A percentile compares a stretch with the other conserved stretches of the same genome.
These are phyloP conservation scores for Ciborinia camelliae DNA, from an alignment of 2,329 filamentous ascomycete genomes.

Conservation along the genomic window DNA sequence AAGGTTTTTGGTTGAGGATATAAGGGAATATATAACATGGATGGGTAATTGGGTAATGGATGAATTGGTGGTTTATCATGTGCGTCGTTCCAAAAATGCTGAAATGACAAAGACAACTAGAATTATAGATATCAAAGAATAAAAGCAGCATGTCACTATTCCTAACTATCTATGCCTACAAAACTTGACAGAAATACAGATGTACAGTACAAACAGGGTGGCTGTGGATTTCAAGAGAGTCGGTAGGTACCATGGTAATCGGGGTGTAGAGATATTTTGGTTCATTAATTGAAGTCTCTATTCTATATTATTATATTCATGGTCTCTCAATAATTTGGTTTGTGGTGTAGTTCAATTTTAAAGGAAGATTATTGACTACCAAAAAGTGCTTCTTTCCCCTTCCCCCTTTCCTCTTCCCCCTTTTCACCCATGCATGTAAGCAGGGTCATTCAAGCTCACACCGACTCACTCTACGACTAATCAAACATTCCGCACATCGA, in stretches of 20 bases:
- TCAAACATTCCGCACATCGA: background rate
- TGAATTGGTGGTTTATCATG: too few relatives aligned
- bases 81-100: too few relatives aligned
- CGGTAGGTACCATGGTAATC: too few relatives aligned
- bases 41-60: conserved; percentile 1
- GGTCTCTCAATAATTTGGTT: background rate
- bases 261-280: background rate
- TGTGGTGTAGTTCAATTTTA: background rate
- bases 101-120: too few relatives aligned
- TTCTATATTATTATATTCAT: background rate
- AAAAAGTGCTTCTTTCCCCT: background rate
- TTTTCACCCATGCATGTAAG: background rate
- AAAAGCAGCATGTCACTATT: conserved; percentile 19
- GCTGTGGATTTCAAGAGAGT: conserved; percentile 13
- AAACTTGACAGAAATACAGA: too few relatives aligned
- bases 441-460: conserved; percentile 2
- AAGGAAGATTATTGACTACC: background rate
- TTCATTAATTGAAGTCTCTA: background rate
- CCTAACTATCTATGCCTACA: background rate
- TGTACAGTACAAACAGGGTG: too few relatives aligned
- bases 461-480: conserved; percentile 13
- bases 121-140: background rate
- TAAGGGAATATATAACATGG: too few relatives aligned
- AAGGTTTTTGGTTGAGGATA: background rate
- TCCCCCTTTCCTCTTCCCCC: background rate